Percentiles rank a stretch among this genome's conserved stretches.
phyloP scores from a whole-genome alignment of 495 filamentous ascomycete genomes.

The Tuber aestivum region DNA sequence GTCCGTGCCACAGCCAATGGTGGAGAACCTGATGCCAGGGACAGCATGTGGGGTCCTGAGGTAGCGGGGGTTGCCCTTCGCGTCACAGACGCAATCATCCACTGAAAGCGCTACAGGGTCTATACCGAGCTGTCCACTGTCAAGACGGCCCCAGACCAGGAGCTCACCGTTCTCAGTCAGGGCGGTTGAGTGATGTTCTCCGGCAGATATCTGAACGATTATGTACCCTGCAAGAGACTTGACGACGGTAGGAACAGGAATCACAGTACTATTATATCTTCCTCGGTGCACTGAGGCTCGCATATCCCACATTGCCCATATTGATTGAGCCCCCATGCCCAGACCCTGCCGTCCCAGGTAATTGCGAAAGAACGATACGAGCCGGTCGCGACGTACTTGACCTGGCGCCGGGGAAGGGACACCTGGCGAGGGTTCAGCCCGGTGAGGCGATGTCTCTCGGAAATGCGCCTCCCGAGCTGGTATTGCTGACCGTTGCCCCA shows the following conservation, averaged over 20 bases:
- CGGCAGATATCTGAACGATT: constrained; percentile 56
- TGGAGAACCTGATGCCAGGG: constrained; percentile 41
- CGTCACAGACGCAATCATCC: constrained; percentile 56
- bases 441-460: constrained; percentile 52
- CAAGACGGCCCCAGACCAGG: constrained; percentile 64
- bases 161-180: constrained; percentile 57
- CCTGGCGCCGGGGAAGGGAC: constrained; percentile 56
- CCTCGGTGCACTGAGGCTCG: too few relatives aligned
- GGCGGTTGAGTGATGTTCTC: constrained; percentile 62
- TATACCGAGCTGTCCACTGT: constrained; percentile 59
- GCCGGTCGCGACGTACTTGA: constrained; percentile 55
- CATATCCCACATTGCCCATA: constrained; percentile 74
- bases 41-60: constrained; percentile 35
- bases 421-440: constrained; percentile 66
- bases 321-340: constrained; percentile 81
- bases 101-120: constrained; percentile 47
- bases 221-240: constrained; percentile 52
- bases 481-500: constrained; percentile 70
- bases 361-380: constrained; percentile 67
- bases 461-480: constrained; percentile 64
- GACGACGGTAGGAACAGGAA: constrained; percentile 57
- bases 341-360: constrained; percentile 56
- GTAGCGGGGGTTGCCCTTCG: constrained; percentile 34
- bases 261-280: constrained; percentile 52
- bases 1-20: constrained; percentile 51